A percentile compares a stretch with the other conserved stretches of the same genome.
phyloP scores from a whole-genome alignment of 805 yeast species.

The Ogataea siamensis region DNA sequence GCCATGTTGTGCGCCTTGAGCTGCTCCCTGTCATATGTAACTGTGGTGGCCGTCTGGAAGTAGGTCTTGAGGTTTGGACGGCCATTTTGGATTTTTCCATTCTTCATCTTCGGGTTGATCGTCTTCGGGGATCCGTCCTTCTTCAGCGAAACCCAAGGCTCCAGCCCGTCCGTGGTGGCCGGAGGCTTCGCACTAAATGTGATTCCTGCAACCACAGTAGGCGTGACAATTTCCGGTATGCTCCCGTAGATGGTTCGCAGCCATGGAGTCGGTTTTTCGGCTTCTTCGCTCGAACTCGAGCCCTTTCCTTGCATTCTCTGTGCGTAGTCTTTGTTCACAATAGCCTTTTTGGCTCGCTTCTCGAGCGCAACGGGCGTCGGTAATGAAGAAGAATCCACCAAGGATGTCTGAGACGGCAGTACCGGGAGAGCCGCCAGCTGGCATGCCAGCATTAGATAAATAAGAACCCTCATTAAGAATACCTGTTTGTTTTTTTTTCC shows the following conservation, averaged over 20 bases:
- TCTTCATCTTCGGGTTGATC: slow-evolving; percentile 69
- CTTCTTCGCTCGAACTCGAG: slow-evolving; percentile 11
- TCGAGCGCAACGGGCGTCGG: slow-evolving; percentile 8
- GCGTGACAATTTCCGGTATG: slow-evolving; percentile 56
- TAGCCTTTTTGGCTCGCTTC: slow-evolving; percentile 24
- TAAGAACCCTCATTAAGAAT: slow-evolving; percentile 7
- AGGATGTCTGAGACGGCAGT: neutral
- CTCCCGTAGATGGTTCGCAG: slow-evolving; percentile 62
- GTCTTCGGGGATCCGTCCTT: slow-evolving; percentile 81
- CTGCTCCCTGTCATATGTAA: slow-evolving; percentile 55
- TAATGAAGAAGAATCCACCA: neutral
- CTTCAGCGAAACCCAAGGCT: slow-evolving; percentile 78
- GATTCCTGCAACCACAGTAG: slow-evolving; percentile 62
- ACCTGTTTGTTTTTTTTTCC: too few species aligned
- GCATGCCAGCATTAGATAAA: slow-evolving; percentile 4
- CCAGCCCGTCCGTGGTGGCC: slow-evolving; percentile 58
- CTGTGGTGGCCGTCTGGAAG: slow-evolving; percentile 67
- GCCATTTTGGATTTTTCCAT: slow-evolving; percentile 64
- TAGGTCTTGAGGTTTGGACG: slow-evolving; percentile 74
- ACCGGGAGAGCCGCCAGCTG: slow-evolving; percentile 6
- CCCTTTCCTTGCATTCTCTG: slow-evolving; percentile 18
- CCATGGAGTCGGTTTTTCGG: slow-evolving; percentile 63
- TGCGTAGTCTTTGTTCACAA: slow-evolving; percentile 27
- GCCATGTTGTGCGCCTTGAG: slow-evolving; percentile 73
- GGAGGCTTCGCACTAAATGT: slow-evolving; percentile 72